Evolutionary conservation across 306 rosid species (phyloP).

Genomic region (Herpetospermum pedunculosum): DNA sequence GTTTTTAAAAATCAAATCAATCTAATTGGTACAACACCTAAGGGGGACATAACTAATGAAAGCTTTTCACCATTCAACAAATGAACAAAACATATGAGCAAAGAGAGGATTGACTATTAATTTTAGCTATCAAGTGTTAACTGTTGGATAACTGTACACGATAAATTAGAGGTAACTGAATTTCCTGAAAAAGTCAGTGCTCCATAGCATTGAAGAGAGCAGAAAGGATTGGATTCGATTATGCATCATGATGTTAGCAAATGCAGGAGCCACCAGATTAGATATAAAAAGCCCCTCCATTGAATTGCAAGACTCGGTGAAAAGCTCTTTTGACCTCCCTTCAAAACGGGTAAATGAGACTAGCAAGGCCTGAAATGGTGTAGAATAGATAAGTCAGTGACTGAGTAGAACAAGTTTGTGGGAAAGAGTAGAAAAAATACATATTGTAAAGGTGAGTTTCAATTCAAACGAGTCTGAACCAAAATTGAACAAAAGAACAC

Average conservation of each 20-base stretch:
- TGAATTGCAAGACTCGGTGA: background rate
- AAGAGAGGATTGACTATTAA: no score
- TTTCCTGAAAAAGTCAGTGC: background rate
- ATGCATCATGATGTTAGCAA: background rate
- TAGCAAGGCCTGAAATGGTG: background rate
- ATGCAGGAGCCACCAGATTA: background rate
- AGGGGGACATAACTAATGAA: no score
- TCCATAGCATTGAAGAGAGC: background rate
- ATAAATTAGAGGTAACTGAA: background rate
- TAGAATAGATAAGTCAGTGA: background rate
- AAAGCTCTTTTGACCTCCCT: background rate
- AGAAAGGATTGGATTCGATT: background rate
- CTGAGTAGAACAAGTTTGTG: background rate
- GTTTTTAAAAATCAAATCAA: no score
- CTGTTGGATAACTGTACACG: background rate
- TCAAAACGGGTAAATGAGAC: no score
- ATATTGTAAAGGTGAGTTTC: background rate
- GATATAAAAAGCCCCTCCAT: background rate
- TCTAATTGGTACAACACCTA: no score
- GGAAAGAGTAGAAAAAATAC: background rate
- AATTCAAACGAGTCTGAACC: background rate
- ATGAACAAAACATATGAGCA: no score
- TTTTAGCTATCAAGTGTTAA: background rate
- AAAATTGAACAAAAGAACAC: background rate
- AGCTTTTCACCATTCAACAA: no score